These are phyloP conservation scores for Vitis hybrid DNA, from an alignment of 177 flowering plant genomes.

Conservation along the genomic window DNA sequence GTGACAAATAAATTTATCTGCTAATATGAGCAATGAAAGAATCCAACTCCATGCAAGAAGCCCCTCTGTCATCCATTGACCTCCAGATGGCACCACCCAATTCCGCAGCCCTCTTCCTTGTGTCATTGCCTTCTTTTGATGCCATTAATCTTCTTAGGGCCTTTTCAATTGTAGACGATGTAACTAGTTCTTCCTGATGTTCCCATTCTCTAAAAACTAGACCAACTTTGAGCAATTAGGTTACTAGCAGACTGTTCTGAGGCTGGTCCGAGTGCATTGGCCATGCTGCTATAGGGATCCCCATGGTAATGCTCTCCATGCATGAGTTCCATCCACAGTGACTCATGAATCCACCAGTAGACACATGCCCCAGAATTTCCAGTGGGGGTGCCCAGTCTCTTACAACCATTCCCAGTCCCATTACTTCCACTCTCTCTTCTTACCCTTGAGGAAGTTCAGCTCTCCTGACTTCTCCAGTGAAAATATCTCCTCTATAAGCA, in stretches of 20 bases:
- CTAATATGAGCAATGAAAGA: slow-evolving; percentile 44
- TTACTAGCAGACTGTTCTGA: slow-evolving; percentile 29
- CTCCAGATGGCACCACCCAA: slow-evolving; percentile 25
- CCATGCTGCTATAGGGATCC: slow-evolving; percentile 42
- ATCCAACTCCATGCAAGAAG: slow-evolving; percentile 32
- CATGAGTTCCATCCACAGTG: slow-evolving; percentile 46
- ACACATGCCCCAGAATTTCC: slow-evolving; percentile 26
- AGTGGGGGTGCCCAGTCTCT: slow-evolving; percentile 35
- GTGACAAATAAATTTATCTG: slow-evolving; percentile 9
- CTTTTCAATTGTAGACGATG: slow-evolving; percentile 9
- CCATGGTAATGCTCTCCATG: slow-evolving; percentile 35
- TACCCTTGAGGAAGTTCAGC: slow-evolving; percentile 24
- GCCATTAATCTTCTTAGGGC: slow-evolving; percentile 40
- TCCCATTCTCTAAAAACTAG: slow-evolving; percentile 28
- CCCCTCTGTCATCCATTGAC: slow-evolving; percentile 31
- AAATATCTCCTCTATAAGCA: slow-evolving; percentile 48
- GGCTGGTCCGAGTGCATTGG: slow-evolving; percentile 56
- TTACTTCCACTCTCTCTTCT: slow-evolving; percentile 28
- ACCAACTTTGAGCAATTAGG: slow-evolving; percentile 29
- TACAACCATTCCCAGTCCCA: slow-evolving; percentile 18
- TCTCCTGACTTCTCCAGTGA: slow-evolving; percentile 4
- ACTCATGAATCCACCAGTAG: slow-evolving; percentile 44
- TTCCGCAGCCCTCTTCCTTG: slow-evolving; percentile 37
- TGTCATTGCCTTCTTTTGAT: slow-evolving; percentile 37
- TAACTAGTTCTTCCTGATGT: slow-evolving; percentile 17